Evolutionary conservation across 2,329 filamentous ascomycete species (phyloP).

Genomic region (Helminthosporium solani): DNA sequence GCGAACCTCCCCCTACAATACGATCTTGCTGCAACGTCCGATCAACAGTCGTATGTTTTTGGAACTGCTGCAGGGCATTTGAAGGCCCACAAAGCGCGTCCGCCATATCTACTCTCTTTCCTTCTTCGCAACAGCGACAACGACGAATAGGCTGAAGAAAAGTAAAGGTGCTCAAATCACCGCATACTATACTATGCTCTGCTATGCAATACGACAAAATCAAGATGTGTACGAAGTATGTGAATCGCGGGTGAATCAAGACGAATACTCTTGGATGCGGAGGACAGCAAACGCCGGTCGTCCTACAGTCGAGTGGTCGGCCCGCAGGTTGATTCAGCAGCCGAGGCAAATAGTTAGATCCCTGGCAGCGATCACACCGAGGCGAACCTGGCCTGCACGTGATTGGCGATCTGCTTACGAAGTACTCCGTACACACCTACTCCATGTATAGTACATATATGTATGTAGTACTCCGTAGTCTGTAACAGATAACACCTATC

Average conservation of each 20-base stretch:
- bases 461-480: too few relatives aligned
- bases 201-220: too few relatives aligned
- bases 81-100: conserved; percentile 73
- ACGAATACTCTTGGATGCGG: too few relatives aligned
- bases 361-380: neutral
- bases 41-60: conserved; percentile 68
- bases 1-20: conserved; percentile 55
- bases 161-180: conserved; percentile 17
- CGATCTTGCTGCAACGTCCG: conserved; percentile 73
- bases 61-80: conserved; percentile 71
- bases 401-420: too few relatives aligned
- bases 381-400: too few relatives aligned
- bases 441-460: too few relatives aligned
- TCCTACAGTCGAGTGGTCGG: too few relatives aligned
- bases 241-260: neutral
- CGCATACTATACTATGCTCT: conserved; percentile 20
- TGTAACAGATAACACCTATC: too few relatives aligned
- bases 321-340: too few relatives aligned
- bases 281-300: neutral
- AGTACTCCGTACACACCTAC: too few relatives aligned
- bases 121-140: neutral
- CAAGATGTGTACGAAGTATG: too few relatives aligned
- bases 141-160: conserved; percentile 3
- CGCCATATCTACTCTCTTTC: conserved; percentile 52
- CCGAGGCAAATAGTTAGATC: neutral